Evolutionary conservation across 73 alveolate species (phyloP).

Genomic region (Paramecium primaurelia): DNA sequence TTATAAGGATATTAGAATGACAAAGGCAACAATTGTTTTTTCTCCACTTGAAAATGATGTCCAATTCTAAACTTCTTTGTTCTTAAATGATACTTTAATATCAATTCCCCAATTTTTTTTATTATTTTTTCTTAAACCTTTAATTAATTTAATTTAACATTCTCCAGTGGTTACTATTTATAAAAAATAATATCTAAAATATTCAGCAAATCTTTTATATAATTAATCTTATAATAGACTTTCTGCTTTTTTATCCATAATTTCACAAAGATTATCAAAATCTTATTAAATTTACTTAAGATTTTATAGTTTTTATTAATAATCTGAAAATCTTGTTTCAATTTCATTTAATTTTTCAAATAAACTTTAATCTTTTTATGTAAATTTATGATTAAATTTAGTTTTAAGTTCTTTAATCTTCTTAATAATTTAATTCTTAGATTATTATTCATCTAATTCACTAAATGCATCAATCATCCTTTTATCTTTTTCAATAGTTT

Average conservation of each 20-base stretch:
- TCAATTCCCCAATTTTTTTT: conserved; percentile 34
- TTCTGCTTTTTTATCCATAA: conserved; percentile 29
- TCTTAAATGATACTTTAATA: not conserved
- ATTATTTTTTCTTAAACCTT: not conserved
- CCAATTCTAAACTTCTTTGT: conserved; percentile 13
- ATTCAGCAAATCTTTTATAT: conserved; percentile 31
- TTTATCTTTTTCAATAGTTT: not conserved
- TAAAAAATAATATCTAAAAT: not conserved
- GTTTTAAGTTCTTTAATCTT: not conserved
- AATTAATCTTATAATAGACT: not conserved
- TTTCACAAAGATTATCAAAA: not conserved
- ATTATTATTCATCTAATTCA: not conserved
- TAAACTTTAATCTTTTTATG: conserved; percentile 1
- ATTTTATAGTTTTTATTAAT: not conserved
- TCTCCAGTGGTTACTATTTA: conserved; percentile 6
- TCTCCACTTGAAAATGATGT: conserved; percentile 76
- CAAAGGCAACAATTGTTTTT: conserved; percentile 96
- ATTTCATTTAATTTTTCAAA: conserved; percentile 24
- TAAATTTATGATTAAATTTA: not conserved
- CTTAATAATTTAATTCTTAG: not conserved
- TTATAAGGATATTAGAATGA: conserved; percentile 87
- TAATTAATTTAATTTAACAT: not conserved
- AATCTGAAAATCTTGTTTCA: not conserved
- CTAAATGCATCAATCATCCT: not conserved
- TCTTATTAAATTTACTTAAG: not conserved